phyloP scores from a whole-genome alignment of 495 filamentous ascomycete species.

The Astrothelium subdiscretum region DNA sequence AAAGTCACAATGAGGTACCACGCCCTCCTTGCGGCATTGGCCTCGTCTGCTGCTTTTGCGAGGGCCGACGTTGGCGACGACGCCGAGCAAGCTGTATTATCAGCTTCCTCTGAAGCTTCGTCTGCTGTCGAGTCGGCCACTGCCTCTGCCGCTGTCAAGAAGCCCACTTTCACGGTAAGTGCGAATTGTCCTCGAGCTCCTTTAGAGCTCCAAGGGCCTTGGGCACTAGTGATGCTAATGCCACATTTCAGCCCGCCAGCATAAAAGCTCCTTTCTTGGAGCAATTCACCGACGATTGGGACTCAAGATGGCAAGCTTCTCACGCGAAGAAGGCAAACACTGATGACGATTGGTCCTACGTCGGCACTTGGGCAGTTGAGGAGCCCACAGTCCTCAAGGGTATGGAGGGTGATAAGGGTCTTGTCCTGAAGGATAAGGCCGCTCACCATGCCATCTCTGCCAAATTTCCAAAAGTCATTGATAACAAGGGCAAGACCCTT shows the following conservation, averaged over 20 bases:
- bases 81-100: constrained; percentile 13
- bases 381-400: constrained; percentile 88
- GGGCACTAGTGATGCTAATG: constrained; percentile 11
- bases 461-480: constrained; percentile 93
- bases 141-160: constrained; percentile 42
- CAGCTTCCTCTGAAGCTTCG: constrained; percentile 19
- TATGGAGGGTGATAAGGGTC: constrained; percentile 90
- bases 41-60: constrained; percentile 26
- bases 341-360: constrained; percentile 95
- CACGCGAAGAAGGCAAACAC: constrained; percentile 91
- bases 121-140: constrained; percentile 38
- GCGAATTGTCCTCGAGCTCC: neutral
- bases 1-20: constrained; percentile 27
- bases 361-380: constrained; percentile 94
- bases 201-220: constrained; percentile 16
- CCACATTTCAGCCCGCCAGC: constrained; percentile 54
- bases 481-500: constrained; percentile 91
- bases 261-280: constrained; percentile 93
- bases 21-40: constrained; percentile 22
- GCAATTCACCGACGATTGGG: constrained; percentile 94
- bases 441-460: constrained; percentile 99
- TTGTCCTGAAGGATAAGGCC: constrained; percentile 92
- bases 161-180: constrained; percentile 85
- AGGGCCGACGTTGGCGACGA: constrained; percentile 21
- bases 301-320: constrained; percentile 74